A percentile compares a stretch with the other conserved stretches of the same genome.
Conservation (phyloP, 371 early-diverging fungal species). For the Lichtheimia corymbifera region DNA sequence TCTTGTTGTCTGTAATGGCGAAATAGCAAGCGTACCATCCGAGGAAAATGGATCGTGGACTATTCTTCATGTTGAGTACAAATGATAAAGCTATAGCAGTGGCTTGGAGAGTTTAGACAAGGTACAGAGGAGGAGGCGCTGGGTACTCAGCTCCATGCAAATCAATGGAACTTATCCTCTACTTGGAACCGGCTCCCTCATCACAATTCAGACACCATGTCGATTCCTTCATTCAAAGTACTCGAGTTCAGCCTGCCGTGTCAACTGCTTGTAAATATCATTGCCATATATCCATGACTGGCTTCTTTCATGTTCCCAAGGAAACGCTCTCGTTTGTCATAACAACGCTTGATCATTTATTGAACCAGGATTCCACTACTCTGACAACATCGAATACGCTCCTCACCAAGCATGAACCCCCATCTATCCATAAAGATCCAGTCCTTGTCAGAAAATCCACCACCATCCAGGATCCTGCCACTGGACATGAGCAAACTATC, state of each 20-base stretch:
- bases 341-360: too few species aligned
- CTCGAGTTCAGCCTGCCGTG: background rate
- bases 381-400: background rate
- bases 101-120: too few species aligned
- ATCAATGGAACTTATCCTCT: conserved; percentile 32
- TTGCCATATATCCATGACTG: conserved; percentile 38
- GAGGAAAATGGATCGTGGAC: conserved; percentile 19
- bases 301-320: conserved; percentile 27
- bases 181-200: conserved; percentile 30
- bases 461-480: background rate
- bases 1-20: too few species aligned
- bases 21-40: conserved; percentile 15
- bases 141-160: too few species aligned
- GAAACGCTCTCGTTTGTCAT: background rate
- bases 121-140: too few species aligned
- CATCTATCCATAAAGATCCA: background rate
- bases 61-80: conserved; percentile 19
- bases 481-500: background rate
- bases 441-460: conserved; percentile 9
- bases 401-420: background rate
- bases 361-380: background rate
- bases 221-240: conserved; percentile 20
- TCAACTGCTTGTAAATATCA: conserved; percentile 36
- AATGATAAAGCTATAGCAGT: background rate
- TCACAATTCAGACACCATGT: conserved; percentile 14